phyloP scores from a whole-genome alignment of 805 yeast species.

The Yamadazyma kitorensis region DNA sequence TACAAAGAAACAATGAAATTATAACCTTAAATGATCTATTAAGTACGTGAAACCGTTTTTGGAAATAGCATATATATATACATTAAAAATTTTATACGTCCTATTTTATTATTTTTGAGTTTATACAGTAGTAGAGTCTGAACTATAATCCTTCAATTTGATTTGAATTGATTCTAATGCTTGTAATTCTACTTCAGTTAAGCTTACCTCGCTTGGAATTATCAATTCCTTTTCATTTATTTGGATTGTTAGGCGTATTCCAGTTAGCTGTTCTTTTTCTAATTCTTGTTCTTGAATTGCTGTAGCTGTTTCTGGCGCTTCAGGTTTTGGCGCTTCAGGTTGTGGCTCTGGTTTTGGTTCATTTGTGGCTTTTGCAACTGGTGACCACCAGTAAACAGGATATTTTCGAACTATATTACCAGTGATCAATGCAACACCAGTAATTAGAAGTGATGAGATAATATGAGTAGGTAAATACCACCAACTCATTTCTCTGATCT shows the following conservation, averaged over 20 bases:
- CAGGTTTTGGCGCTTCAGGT: conserved; percentile 2
- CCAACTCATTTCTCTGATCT: conserved; percentile 55
- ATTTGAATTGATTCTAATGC: conserved; percentile 24
- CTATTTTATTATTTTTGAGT: not conserved
- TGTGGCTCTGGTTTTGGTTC: conserved; percentile 2
- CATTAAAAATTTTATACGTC: too few species aligned
- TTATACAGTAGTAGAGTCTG: not conserved
- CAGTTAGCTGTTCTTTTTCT: not conserved
- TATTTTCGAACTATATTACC: conserved; percentile 53
- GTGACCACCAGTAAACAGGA: conserved; percentile 63
- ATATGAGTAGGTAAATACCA: conserved; percentile 59
- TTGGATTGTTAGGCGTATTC: too few species aligned
- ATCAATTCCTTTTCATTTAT: conserved; percentile 9
- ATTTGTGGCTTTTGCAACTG: conserved; percentile 15
- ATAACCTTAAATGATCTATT: conserved; percentile 39
- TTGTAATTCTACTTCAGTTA: conserved; percentile 25
- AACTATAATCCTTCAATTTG: conserved; percentile 7
- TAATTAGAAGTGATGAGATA: conserved; percentile 45
- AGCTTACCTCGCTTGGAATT: conserved; percentile 20
- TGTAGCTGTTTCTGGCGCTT: conserved; percentile 2
- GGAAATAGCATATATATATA: too few species aligned
- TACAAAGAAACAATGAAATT: conserved; percentile 56
- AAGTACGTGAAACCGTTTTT: too few species aligned
- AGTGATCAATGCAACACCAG: conserved; percentile 49
- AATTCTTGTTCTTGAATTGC: not conserved